phyloP scores from a whole-genome alignment of 805 yeast genomes.

The Wickerhamomyces canadensis region DNA sequence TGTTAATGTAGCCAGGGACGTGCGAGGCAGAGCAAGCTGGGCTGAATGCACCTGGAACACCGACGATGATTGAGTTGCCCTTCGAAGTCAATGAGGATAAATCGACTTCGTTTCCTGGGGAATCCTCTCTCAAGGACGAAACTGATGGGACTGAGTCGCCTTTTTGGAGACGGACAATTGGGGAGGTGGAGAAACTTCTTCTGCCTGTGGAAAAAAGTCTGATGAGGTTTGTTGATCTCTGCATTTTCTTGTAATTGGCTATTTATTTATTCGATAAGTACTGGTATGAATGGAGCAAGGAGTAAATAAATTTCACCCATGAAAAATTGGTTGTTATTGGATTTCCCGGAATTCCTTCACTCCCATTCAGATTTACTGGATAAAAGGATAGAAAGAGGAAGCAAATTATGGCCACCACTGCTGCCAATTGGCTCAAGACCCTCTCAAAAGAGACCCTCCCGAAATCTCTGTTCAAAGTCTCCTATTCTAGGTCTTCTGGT shows the following conservation, averaged over 20 bases:
- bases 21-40: constrained; percentile 72
- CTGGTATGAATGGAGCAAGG: no score
- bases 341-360: no score
- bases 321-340: no score
- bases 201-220: constrained; percentile 11
- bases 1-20: constrained; percentile 65
- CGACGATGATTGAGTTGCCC: constrained; percentile 52
- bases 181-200: constrained; percentile 23
- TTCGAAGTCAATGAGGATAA: constrained; percentile 40
- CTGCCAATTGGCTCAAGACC: constrained; percentile 40
- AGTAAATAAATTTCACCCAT: no score
- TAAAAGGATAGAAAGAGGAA: no score
- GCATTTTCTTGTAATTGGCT: no score
- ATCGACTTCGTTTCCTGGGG: constrained; percentile 60
- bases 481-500: constrained; percentile 63
- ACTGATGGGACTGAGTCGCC: constrained; percentile 62
- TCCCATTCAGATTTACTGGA: no score
- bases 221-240: constrained; percentile 7
- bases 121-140: constrained; percentile 46
- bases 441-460: constrained; percentile 37
- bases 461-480: constrained; percentile 34
- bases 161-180: constrained; percentile 32
- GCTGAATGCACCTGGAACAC: constrained; percentile 76
- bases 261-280: no score
- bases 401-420: constrained; percentile 23